Base-by-base conservation (phyloP, 805 yeast species). In the Kodamaea fukazawae region DNA sequence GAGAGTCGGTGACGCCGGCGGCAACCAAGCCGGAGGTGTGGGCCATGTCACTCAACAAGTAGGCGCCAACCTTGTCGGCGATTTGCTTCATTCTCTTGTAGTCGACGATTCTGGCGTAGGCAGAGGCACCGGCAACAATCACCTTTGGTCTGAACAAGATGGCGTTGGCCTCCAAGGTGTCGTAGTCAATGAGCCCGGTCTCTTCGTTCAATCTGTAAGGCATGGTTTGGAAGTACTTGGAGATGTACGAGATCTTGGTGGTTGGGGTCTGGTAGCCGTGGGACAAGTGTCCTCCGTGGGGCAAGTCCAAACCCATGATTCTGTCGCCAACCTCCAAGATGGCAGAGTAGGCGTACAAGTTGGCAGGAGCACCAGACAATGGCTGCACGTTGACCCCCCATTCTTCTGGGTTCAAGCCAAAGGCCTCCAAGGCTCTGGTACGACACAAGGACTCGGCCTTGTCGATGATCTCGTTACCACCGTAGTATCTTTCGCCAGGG, bases 381-480 rank as follows among this genome's bases (percentile, higher is more conserved):
- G 97, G 79, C 72, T 93, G 99, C 32, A 93, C 99, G 60, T 93
- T 93, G 52, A 90, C 97, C 43, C 99, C 99, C 99, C 99, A 93
- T 62, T 81, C 73, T 53, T 79, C 88, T 34, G 90, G 73, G 57
- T 81, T 78, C 46, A 91, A 72, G 51, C 75, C 70, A 71, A 93
- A 93, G 7, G 97, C 96, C 53, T 84, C 81, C 49, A 93, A 75
- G 34, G 99, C 99, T 70, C 99, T 84, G 58, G 85, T 71, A 73
- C 90, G 98, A 70, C 99, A 93, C 57, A 93, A 71, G 23, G 78
- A 65, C 73, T 93, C 99, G 62, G 90, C 88, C 66, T 86, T 81
- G 73, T 93, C 99, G 51, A 93, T 93, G 70, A 84, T 83, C 76
- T 93, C 95, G 67, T 93, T 93, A 64, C 98, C 98, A 67, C 99